These are phyloP conservation scores for Silybum marianum DNA, from an alignment of 129 eudicot species.

Conservation along the genomic window DNA sequence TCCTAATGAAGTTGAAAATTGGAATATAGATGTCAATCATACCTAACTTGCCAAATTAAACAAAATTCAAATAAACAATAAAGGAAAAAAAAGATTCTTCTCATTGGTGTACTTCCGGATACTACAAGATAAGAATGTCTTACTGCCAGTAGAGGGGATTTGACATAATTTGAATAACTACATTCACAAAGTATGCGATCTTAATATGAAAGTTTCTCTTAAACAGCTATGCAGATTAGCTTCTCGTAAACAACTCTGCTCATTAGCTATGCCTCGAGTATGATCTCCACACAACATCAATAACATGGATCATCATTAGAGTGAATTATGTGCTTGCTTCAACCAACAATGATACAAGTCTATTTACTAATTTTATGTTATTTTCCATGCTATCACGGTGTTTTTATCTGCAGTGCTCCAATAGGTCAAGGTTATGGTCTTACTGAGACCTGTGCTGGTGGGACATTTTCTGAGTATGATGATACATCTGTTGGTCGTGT, in stretches of 20 bases:
- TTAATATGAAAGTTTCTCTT: background rate
- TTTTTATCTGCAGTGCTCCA: conserved; percentile 64
- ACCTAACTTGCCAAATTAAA: too few relatives aligned
- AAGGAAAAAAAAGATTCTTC: background rate
- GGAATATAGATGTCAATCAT: too few relatives aligned
- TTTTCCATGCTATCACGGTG: background rate
- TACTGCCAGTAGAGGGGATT: background rate
- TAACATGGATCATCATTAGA: background rate
- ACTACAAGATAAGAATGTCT: background rate
- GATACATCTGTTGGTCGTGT: conserved; percentile 98
- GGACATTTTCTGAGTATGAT: conserved; percentile 89
- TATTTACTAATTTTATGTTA: background rate
- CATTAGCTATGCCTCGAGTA: background rate
- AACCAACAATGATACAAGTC: background rate
- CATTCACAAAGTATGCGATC: background rate
- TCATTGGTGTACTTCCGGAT: background rate
- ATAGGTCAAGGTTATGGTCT: conserved; percentile 99
- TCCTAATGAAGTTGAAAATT: too few relatives aligned
- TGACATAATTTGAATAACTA: background rate
- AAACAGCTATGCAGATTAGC: background rate
- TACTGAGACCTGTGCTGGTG: conserved; percentile 99
- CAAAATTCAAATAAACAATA: too few relatives aligned
- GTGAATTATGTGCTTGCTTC: background rate
- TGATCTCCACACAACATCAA: background rate
- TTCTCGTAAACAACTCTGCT: background rate